Conservation (phyloP, 306 rosid species). For the Hippophae tibetana region DNA sequence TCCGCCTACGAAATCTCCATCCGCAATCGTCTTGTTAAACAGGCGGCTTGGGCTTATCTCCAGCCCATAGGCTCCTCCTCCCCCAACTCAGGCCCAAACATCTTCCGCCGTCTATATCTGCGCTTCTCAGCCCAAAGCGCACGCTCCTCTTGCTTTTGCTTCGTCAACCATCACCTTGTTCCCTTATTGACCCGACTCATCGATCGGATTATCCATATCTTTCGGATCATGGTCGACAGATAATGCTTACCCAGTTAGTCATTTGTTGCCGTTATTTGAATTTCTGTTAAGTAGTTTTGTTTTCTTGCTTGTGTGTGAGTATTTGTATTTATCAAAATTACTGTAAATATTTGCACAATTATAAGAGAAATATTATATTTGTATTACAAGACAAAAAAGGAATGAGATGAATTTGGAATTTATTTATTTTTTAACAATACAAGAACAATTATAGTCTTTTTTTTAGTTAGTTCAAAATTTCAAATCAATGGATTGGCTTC, state of each 20-base stretch:
- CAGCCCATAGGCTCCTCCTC: slow-evolving; percentile 71
- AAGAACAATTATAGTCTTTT: no score
- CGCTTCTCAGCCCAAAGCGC: slow-evolving; percentile 14
- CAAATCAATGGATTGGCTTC: no score
- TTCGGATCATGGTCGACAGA: slow-evolving; percentile 8
- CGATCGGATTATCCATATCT: slow-evolving; percentile 15
- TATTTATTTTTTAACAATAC: no score
- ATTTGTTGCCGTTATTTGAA: no score
- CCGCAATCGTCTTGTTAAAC: slow-evolving; percentile 77
- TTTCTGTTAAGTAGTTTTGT: no score
- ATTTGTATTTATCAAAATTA: no score
- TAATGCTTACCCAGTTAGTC: neutral
- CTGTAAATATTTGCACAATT: no score
- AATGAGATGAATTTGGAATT: no score
- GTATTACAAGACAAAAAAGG: no score
- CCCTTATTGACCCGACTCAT: slow-evolving; percentile 20
- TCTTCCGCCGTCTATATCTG: slow-evolving; percentile 34
- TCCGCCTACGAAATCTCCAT: slow-evolving; percentile 49
- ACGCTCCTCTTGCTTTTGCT: slow-evolving; percentile 5
- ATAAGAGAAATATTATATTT: no score
- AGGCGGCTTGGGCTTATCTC: slow-evolving; percentile 96
- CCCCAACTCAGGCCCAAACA: slow-evolving; percentile 25
- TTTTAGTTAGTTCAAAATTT: no score
- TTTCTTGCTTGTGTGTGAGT: no score
- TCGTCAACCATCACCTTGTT: slow-evolving; percentile 14